Evolutionary conservation across 139 green algal genomes (phyloP), one percentile per base, ranked within the genome.

Genomic region (Picocystis salinarum): DNA sequence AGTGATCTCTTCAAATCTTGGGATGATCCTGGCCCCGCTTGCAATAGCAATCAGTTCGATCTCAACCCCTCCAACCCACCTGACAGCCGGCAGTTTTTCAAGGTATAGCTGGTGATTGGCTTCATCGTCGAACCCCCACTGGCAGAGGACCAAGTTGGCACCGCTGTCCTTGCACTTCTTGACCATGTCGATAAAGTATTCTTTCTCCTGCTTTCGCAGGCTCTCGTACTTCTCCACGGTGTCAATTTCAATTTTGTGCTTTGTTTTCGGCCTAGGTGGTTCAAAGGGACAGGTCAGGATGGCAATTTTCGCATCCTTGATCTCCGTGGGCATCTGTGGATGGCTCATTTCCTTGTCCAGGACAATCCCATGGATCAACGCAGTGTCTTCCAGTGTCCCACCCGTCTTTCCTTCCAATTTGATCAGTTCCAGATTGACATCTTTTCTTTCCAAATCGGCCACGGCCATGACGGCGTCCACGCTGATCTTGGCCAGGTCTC

Each of bases 101-200:
- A 91, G 74, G 76, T 94, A 85, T 33, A 99, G 77, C 58, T 96
- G 64, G 66, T 96, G 85, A 62, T 99, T 99, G 28, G 89, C 89
- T 69, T 99, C 89, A 52, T 99, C 89, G 57, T 99, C 89, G 58
- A 99, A 99, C 34, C 89, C 86, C 88, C 88, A 98, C 62, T 98
- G 86, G 66, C 83, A 96, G 44, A 12, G 11, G 39, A 45, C 24
- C n/a, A 69, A 28, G 17, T 29, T 62, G 6, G 48, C 54, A 5
- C 53, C 45, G 33, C 34, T 50, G 27, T 76, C 80, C 64, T 94
- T 96, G 78, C 88, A 99, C 49, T 71, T 66, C 58, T 89, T 48
- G 25, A 99, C 85, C 89, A 99, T 99, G 56, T 96, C 88, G 2
- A 51, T 61, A 52, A 99, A 99, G 67, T 96, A 99, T 48, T 91